Conservation (phyloP, 768 basidiomycete genomes). For the Boletales sp. region DNA sequence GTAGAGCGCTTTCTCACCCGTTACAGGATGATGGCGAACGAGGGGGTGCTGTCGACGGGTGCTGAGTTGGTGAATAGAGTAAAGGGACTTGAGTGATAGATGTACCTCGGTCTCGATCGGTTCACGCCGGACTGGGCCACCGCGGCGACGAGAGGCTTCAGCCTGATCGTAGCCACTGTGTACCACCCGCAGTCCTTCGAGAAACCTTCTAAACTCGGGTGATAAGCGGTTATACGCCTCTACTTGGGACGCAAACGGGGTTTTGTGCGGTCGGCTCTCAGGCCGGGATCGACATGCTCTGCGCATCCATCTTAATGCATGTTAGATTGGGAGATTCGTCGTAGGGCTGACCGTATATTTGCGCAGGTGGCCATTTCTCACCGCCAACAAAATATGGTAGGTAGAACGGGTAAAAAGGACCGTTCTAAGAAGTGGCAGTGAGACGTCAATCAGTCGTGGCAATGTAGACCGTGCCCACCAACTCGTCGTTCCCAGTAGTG, state of each 20-base stretch:
- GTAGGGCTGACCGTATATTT: constrained; percentile 24
- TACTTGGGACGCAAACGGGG: constrained; percentile 54
- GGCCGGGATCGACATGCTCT: constrained; percentile 44
- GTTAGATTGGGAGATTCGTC: neutral
- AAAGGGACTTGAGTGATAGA: constrained; percentile 25
- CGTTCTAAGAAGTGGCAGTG: constrained; percentile 22
- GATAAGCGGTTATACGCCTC: constrained; percentile 60
- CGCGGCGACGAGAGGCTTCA: constrained; percentile 66
- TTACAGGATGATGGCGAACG: constrained; percentile 82
- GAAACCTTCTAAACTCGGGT: constrained; percentile 66
- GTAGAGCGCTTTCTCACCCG: constrained; percentile 80
- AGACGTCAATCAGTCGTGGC: neutral
- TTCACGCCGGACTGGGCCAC: constrained; percentile 65
- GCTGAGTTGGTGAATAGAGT: too few relatives aligned
- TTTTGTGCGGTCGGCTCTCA: constrained; percentile 47
- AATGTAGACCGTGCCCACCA: too few relatives aligned
- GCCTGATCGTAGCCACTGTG: constrained; percentile 79
- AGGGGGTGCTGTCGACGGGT: constrained; percentile 53
- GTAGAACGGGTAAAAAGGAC: constrained; percentile 48
- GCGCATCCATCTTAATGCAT: neutral
- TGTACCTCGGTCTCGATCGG: constrained; percentile 45
- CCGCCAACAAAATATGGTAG: constrained; percentile 42
- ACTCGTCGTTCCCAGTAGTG: too few relatives aligned
- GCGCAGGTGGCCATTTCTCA: constrained; percentile 50
- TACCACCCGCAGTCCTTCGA: constrained; percentile 68